phyloP scores from a whole-genome alignment of 192 early-diverging fungal species.

The Neocallimastix lanati region DNA sequence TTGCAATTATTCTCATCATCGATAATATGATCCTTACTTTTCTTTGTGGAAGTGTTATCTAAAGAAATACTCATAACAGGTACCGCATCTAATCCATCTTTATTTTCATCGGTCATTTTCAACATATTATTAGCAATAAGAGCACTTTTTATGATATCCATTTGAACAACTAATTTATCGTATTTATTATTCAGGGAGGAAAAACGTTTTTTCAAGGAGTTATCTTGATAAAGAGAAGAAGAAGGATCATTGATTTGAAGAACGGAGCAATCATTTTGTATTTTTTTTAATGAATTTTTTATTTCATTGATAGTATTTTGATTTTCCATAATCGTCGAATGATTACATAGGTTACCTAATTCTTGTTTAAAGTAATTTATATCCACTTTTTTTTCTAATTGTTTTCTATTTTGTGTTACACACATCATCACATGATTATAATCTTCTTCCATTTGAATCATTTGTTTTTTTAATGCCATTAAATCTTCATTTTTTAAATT shows the following conservation, averaged over 20 bases:
- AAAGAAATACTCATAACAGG: background rate
- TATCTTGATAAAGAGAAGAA: background rate
- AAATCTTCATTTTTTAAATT: background rate
- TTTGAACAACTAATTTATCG: background rate
- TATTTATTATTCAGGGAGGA: background rate
- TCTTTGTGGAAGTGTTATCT: background rate
- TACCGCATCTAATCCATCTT: background rate
- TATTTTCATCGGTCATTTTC: background rate
- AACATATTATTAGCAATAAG: background rate
- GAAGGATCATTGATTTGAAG: too few relatives aligned
- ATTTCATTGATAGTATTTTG: background rate
- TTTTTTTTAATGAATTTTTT: background rate
- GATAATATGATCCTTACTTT: too few relatives aligned
- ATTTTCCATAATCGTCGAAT: background rate
- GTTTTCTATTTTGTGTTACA: background rate
- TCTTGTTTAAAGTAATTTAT: background rate
- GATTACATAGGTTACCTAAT: background rate
- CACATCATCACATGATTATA: background rate
- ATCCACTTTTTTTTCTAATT: background rate
- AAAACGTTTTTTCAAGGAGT: background rate
- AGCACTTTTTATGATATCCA: background rate
- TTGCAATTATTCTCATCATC: too few relatives aligned
- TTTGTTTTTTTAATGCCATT: background rate
- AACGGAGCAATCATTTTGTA: background rate
- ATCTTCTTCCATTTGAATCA: background rate